Evolutionary conservation across 768 basidiomycete species (phyloP), one percentile per base, ranked within the genome.

Genomic region (Boletus vinaceobasis): DNA sequence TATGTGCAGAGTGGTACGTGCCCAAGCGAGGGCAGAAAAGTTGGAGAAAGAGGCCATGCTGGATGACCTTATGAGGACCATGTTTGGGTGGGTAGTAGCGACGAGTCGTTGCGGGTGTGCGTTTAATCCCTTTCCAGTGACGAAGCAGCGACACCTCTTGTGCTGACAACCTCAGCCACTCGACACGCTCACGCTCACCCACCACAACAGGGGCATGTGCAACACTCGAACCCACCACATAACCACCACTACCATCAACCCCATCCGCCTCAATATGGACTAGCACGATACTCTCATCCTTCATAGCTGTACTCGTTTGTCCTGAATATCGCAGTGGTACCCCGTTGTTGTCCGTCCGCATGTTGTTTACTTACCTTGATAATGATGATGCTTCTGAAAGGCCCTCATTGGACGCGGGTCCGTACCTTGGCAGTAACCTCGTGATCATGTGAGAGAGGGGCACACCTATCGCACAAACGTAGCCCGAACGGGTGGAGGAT

Each of bases 21-120:
- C 72, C 4, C 85, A 90, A 58, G 65, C 77, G 50, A 74, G 75
- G 58, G 74, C 70, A 51, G 81, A 84, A 69, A 77, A 74, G 53
- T 72, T 82, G 48, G 77, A 78, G 51, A 90, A 88, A 62, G 87
- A 90, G 46, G 69, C 60, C n/a, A 75, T 79, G 56, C 60, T 90
- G 45, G 83, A 88, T 60, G 73, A 75, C 37, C 64, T 85, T 14
- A 66, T 86, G 55, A 70, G 75, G 46, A 67, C 61, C 3, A 65
- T 70, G 46, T 85, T 85, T 67, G 83, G 83, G 83, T 82, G 57
- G 73, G 74, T 64, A 38, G 46, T 50, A 2, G 7, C 10, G 55
- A 67, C 53, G 21, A 29, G 29, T 31, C 13, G 5, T 38, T 40
- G 17, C 9, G 32, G 11, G 38, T 35, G 31, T 27, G n/a, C 9